phyloP scores from a whole-genome alignment of 2,329 filamentous ascomycete genomes.

The Aspergillus puulaauensis region DNA sequence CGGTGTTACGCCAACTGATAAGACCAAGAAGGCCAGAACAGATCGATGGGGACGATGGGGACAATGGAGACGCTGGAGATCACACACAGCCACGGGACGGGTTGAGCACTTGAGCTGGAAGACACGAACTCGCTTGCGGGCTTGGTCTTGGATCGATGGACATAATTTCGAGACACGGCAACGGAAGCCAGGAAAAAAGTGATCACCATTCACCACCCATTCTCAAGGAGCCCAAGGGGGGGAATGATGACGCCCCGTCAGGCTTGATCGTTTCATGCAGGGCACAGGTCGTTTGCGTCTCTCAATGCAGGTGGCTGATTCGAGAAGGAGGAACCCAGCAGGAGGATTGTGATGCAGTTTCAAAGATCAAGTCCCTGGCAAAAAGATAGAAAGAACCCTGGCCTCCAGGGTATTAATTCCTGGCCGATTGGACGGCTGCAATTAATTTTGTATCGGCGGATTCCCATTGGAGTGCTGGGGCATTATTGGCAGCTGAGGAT shows the following conservation, averaged over 20 bases:
- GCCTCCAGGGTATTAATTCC: not conserved
- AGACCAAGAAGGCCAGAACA: not conserved
- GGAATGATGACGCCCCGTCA: not conserved
- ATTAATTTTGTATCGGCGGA: not conserved
- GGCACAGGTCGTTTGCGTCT: constrained; percentile 18
- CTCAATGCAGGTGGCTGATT: constrained; percentile 21
- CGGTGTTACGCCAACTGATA: not conserved
- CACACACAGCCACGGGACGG: not conserved
- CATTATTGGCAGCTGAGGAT: not conserved
- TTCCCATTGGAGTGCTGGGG: constrained; percentile 1
- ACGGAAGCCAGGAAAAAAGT: not conserved
- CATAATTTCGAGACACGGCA: not conserved
- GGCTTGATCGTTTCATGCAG: constrained; percentile 14
- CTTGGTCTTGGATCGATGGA: not conserved
- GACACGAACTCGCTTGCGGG: not conserved
- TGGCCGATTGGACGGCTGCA: not conserved
- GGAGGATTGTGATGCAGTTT: not conserved
- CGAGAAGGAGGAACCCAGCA: constrained; percentile 13
- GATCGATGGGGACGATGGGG: not conserved
- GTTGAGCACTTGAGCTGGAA: not conserved
- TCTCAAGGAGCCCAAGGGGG: not conserved
- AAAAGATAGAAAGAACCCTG: not conserved
- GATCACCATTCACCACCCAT: not conserved
- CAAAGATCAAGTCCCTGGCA: not conserved
- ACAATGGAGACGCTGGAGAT: not conserved